Evolutionary conservation across 495 filamentous ascomycete genomes (phyloP).

Genomic region (Daldinia bambusicola): DNA sequence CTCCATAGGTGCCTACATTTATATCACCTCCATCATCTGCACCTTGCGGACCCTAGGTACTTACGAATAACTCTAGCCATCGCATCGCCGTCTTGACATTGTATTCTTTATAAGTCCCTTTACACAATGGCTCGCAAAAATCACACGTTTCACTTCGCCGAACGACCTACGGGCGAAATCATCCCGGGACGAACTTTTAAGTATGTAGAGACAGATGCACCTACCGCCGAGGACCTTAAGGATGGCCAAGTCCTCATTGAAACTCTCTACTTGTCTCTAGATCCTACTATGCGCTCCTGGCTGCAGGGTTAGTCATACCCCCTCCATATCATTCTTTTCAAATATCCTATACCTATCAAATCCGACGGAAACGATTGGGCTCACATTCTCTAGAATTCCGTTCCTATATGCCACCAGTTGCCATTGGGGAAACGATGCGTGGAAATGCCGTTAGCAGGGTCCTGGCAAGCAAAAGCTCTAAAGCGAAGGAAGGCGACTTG

Average conservation of each 20-base stretch:
- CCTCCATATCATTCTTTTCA: background rate
- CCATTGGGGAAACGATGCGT: constrained; percentile 74
- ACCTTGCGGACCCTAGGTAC: too few relatives aligned
- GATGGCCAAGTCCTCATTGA: constrained; percentile 69
- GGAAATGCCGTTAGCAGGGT: constrained; percentile 66
- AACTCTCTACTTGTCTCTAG: constrained; percentile 71
- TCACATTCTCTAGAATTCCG: constrained; percentile 56
- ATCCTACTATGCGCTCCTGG: constrained; percentile 86
- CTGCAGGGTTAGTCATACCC: constrained; percentile 55
- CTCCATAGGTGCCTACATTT: background rate
- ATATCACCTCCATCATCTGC: too few relatives aligned
- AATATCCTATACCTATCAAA: background rate
- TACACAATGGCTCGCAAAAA: constrained; percentile 54
- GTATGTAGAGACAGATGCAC: constrained; percentile 57
- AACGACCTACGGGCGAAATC: constrained; percentile 58
- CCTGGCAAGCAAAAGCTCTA: constrained; percentile 53
- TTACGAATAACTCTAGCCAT: too few relatives aligned
- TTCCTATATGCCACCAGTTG: constrained; percentile 74
- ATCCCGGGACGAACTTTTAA: constrained; percentile 59
- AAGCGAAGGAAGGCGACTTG: constrained; percentile 63
- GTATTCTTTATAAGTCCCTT: background rate
- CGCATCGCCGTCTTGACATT: background rate
- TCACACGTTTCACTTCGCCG: constrained; percentile 59
- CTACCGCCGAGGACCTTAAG: constrained; percentile 53
- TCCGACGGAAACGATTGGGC: background rate